phyloP scores from a whole-genome alignment of 345 rosid genomes.

The Pistacia atlantica region DNA sequence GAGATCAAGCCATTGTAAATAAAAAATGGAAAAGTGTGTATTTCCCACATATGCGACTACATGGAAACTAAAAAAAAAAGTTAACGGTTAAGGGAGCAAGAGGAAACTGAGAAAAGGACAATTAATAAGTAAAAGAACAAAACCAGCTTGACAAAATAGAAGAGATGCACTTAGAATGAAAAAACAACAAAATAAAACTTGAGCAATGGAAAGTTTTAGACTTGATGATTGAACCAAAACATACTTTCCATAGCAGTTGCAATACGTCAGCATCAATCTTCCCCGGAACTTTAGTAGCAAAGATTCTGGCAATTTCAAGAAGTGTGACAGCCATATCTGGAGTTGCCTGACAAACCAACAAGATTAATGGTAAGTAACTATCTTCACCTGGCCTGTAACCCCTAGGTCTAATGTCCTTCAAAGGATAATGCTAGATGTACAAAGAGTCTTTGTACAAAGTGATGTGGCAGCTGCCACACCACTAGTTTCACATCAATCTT shows the following conservation, averaged over 20 bases:
- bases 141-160: not conserved
- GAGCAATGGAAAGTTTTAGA: slow-evolving; percentile 11
- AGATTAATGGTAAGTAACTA: slow-evolving; percentile 14
- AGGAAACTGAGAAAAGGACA: not conserved
- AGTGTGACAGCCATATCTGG: slow-evolving; percentile 99
- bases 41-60: not conserved
- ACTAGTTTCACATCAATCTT: no score
- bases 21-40: not conserved
- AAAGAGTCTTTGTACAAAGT: no score
- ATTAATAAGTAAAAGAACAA: not conserved
- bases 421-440: not conserved
- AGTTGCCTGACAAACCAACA: slow-evolving; percentile 68
- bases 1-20: not conserved
- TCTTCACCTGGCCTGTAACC: not conserved
- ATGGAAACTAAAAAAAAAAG: not conserved
- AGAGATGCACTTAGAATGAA: not conserved
- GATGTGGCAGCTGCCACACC: no score
- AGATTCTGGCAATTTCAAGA: slow-evolving; percentile 98
- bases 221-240: slow-evolving; percentile 19
- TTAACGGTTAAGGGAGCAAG: not conserved
- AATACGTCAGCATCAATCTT: slow-evolving; percentile 99
- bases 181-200: not conserved
- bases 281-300: slow-evolving; percentile 99
- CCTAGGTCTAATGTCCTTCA: not conserved
- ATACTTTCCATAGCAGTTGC: slow-evolving; percentile 94